A percentile compares a stretch with the other conserved stretches of the same genome.
phyloP scores from a whole-genome alignment of 1,139 yeast genomes.

The Protomyces pachydermus region DNA sequence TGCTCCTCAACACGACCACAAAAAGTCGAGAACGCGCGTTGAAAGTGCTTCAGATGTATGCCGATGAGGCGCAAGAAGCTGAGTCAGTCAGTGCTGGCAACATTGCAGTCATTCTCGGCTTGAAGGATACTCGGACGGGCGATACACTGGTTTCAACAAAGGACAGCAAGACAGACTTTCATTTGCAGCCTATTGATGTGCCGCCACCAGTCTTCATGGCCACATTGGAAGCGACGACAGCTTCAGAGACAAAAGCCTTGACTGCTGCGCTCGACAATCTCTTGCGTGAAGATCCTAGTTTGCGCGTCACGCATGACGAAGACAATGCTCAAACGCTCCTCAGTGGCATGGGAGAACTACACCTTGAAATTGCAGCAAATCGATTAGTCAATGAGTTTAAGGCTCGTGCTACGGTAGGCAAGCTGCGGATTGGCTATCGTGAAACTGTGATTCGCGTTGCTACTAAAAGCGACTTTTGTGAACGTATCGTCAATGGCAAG shows the following conservation, averaged over 20 bases:
- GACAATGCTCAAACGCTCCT: conserved; percentile 82
- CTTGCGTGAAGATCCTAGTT: conserved; percentile 78
- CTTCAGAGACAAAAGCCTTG: conserved; percentile 71
- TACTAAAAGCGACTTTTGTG: background rate
- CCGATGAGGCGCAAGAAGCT: conserved; percentile 75
- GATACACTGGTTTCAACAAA: conserved; percentile 66
- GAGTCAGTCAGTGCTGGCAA: conserved; percentile 63
- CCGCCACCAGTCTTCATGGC: conserved; percentile 95
- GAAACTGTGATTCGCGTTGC: conserved; percentile 42
- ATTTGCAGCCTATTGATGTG: conserved; percentile 67
- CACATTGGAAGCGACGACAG: conserved; percentile 73
- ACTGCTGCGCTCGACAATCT: conserved; percentile 60
- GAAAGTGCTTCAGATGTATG: conserved; percentile 77
- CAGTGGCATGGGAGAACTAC: conserved; percentile 95
- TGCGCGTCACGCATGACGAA: conserved; percentile 63
- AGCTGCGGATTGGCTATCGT: conserved; percentile 81
- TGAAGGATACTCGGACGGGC: conserved; percentile 77
- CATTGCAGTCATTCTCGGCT: conserved; percentile 81
- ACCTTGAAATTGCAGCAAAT: conserved; percentile 79
- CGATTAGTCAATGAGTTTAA: conserved; percentile 72
- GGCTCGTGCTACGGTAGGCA: conserved; percentile 74
- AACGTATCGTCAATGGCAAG: conserved; percentile 1
- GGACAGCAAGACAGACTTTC: conserved; percentile 36
- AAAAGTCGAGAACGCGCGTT: conserved; percentile 63
- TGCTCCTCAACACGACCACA: conserved; percentile 62